These are phyloP conservation scores for Sorghum bicolor DNA, from an alignment of 176 grass and related monocot genomes.

Conservation along the genomic window DNA sequence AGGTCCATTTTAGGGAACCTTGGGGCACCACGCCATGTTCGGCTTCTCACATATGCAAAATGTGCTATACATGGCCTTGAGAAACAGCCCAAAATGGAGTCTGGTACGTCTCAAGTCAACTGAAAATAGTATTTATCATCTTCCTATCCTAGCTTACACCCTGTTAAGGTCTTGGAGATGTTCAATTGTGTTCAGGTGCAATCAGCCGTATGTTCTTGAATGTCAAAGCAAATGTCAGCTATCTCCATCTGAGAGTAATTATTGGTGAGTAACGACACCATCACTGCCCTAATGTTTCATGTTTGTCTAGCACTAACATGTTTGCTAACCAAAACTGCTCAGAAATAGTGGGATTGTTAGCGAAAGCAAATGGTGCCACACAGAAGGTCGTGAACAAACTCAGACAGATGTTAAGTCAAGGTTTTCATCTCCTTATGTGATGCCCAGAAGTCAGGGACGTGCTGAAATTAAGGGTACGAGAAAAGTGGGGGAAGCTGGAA, in stretches of 20 bases:
- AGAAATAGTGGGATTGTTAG: constrained; percentile 45
- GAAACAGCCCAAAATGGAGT: constrained; percentile 46
- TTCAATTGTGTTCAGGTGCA: constrained; percentile 45
- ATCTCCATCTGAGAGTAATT: constrained; percentile 60
- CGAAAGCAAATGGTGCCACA: constrained; percentile 39
- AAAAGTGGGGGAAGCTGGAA: not conserved
- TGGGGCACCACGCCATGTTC: constrained; percentile 59
- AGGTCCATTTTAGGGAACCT: constrained; percentile 79
- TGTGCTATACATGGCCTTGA: constrained; percentile 72
- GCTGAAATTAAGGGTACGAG: not conserved
- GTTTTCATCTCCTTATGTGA: not conserved
- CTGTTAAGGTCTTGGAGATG: not conserved
- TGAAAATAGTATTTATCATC: not conserved
- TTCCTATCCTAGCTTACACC: not conserved
- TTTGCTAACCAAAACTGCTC: not conserved
- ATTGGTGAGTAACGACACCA: constrained; percentile 41
- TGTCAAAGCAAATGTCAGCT: constrained; percentile 52
- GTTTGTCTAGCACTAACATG: not conserved
- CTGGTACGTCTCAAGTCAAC: constrained; percentile 19
- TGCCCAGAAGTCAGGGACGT: not conserved
- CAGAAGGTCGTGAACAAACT: constrained; percentile 37
- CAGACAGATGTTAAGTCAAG: constrained; percentile 28
- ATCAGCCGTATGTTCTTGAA: constrained; percentile 24
- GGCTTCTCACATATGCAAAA: constrained; percentile 82
- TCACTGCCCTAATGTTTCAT: not conserved